Base-by-base conservation (phyloP, 2,329 filamentous ascomycete genomes). In the Cytospora piceae region DNA sequence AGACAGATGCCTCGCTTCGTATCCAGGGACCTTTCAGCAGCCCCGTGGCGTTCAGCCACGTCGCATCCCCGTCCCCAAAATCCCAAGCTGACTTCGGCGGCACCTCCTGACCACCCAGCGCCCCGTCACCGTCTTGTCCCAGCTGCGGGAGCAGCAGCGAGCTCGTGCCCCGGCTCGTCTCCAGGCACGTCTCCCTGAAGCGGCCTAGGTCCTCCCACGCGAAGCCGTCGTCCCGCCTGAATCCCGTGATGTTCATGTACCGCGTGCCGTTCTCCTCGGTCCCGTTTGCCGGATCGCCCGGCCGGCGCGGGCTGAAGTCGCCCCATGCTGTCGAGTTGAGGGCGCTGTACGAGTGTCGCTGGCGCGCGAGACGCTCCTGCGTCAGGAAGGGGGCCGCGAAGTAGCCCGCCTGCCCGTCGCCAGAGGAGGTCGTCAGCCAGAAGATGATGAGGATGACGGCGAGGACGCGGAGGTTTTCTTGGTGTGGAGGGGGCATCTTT, bases 1-100 rank as follows among this genome's bases (percentile, higher is more conserved):
- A 74, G 63, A 77, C 80, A 72, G 78, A 84, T 17, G 78, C 82
- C 53, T 80, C 82, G 58, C 80, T 83, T 54, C 87, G 87, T 63
- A 88, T 81, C 91, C 92, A 96, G 65, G 88, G 82, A n/a, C 93
- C 93, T 57, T 87, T 85, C 46, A 96, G 82, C 37, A 88, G 88
- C 5, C 93, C 91, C 2, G 92, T 93, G 7, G 91, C 85, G 74
- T 96, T 94, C 73, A 85, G 85, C 83, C 94, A 96, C n/a, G 89
- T 80, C 1, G 85, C 82, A 62, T 70, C 66, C 12, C 67, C 69
- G 34, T 69, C 66, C 14, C 72, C 75, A 17, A 71, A 58, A 57
- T 75, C 74, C 75, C 76, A 77, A 20, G 68, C 63, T 14, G 52
- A 61, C 22, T 22, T 62, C 1, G 39, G 46, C 39, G 24, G 31